phyloP scores from a whole-genome alignment of 2,329 filamentous ascomycete genomes.

The Cladosporium sp. region DNA sequence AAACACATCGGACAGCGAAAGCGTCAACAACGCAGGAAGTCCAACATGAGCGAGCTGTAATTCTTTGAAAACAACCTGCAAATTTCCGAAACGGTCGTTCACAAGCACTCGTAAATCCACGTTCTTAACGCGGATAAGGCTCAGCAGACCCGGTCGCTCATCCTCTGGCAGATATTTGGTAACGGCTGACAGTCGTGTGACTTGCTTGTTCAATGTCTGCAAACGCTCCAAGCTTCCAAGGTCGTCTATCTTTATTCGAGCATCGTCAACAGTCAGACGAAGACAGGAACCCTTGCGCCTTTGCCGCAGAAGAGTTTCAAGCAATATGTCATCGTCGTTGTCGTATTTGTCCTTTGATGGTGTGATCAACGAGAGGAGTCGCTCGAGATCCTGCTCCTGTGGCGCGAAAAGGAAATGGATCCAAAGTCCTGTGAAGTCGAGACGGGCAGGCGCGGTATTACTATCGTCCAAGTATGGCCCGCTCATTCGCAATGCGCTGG shows the following conservation, averaged over 20 bases:
- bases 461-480: conserved; percentile 66
- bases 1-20: conserved; percentile 66
- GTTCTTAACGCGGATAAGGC: conserved; percentile 66
- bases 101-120: conserved; percentile 63
- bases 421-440: conserved; percentile 65
- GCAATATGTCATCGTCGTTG: conserved; percentile 87
- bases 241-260: conserved; percentile 64
- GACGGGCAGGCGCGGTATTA: conserved; percentile 44
- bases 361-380: conserved; percentile 80
- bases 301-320: conserved; percentile 86
- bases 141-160: conserved; percentile 84
- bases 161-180: conserved; percentile 95
- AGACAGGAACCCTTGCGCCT: conserved; percentile 82
- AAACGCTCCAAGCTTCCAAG: conserved; percentile 67
- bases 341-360: conserved; percentile 91
- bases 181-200: conserved; percentile 80
- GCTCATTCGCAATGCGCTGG: conserved; percentile 50
- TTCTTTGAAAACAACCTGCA: conserved; percentile 59
- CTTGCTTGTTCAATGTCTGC: conserved; percentile 71
- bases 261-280: conserved; percentile 64
- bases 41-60: conserved; percentile 79
- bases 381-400: conserved; percentile 76
- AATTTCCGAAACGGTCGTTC: conserved; percentile 66
- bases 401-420: conserved; percentile 73
- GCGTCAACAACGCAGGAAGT: conserved; percentile 76